Percentiles rank a stretch among this genome's conserved stretches.
Evolutionary conservation across 345 rosid species (phyloP).

Genomic region (Microcos paniculata): DNA sequence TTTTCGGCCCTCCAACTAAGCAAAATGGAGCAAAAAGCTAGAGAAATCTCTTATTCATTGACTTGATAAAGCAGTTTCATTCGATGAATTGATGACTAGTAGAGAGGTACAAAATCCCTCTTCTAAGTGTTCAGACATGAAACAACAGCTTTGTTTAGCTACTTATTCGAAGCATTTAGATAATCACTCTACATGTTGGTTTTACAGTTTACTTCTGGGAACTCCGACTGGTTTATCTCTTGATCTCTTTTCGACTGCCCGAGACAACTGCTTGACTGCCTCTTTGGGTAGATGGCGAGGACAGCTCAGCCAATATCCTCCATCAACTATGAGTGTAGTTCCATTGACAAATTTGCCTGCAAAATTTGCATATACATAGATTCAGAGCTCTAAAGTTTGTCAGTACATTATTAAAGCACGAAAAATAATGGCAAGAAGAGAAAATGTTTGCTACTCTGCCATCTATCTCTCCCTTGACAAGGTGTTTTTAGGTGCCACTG

Average conservation of each 20-base stretch:
- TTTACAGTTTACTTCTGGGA: conserved; percentile 32
- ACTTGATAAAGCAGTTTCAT: no score
- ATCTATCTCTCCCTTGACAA: background rate
- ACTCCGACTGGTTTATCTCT: conserved; percentile 38
- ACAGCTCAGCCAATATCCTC: conserved; percentile 53
- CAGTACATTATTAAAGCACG: background rate
- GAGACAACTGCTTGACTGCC: conserved; percentile 44
- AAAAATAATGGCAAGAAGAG: background rate
- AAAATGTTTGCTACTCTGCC: background rate
- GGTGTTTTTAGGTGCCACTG: background rate
- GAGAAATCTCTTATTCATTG: no score
- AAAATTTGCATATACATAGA: background rate
- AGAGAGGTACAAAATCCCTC: no score
- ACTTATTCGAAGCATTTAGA: background rate
- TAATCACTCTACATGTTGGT: background rate
- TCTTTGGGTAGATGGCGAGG: conserved; percentile 47
- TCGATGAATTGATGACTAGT: no score
- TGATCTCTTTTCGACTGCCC: conserved; percentile 46
- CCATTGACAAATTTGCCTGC: conserved; percentile 55
- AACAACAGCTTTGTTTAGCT: background rate
- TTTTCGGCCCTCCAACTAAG: no score
- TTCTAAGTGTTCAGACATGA: background rate
- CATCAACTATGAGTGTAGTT: conserved; percentile 46
- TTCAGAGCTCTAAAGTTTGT: background rate
- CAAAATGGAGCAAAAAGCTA: no score